A percentile compares a stretch with the other conserved stretches of the same genome.
Conservation (phyloP, 192 early-diverging fungal species). For the Podila epicladia region DNA sequence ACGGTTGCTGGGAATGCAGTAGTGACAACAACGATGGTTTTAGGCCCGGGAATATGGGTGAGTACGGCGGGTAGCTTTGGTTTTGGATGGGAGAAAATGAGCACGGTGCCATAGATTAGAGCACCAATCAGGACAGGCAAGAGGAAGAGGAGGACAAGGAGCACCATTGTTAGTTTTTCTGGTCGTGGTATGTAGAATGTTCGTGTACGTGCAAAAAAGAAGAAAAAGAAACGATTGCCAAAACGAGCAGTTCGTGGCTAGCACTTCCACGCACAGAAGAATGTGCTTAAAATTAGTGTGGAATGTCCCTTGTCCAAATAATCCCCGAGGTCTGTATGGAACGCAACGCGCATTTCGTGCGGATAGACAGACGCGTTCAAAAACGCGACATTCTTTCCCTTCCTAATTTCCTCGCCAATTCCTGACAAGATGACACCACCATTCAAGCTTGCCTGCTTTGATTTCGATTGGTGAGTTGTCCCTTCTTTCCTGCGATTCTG, state of each 20-base stretch:
- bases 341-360: no score
- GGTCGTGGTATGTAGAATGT: not conserved
- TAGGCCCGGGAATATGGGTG: no score
- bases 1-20: no score
- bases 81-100: not conserved
- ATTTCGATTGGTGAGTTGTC: slow-evolving; percentile 43
- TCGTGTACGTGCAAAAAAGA: not conserved
- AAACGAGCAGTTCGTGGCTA: no score
- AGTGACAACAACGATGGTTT: no score
- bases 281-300: no score
- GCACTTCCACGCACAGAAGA: no score
- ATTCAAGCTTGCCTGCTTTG: slow-evolving; percentile 40
- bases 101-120: slow-evolving; percentile 4
- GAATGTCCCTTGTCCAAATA: no score
- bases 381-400: no score
- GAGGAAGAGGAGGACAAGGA: not conserved
- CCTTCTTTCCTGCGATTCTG: not conserved
- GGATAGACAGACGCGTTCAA: not conserved
- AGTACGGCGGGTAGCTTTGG: no score
- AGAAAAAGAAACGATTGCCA: not conserved
- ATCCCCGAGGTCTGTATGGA: no score
- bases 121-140: slow-evolving; percentile 4
- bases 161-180: not conserved
- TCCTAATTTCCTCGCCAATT: not conserved
- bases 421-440: slow-evolving; percentile 9